A percentile compares a stretch with the other conserved stretches of the same genome.
These are phyloP conservation scores for Exophiala lecanii-corni DNA, from an alignment of 2,329 filamentous ascomycete species.

Conservation along the genomic window DNA sequence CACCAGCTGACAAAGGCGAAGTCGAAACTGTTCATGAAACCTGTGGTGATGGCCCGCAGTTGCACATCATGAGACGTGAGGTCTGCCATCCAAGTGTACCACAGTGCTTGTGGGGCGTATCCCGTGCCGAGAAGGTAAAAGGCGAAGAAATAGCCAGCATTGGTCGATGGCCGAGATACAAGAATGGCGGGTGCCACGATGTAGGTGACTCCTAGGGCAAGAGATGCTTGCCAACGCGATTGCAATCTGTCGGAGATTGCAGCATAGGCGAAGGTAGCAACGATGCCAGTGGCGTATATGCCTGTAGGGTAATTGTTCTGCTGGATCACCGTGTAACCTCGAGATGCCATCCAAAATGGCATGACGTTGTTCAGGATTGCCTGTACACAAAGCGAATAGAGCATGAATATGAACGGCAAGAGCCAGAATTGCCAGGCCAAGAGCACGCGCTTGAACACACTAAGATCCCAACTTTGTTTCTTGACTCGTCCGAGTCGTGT, in stretches of 20 bases:
- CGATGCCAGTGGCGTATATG: slow-evolving; percentile 40
- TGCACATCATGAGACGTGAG: slow-evolving; percentile 30
- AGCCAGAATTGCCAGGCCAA: slow-evolving; percentile 46
- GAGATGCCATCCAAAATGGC: slow-evolving; percentile 43
- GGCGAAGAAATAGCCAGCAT: slow-evolving; percentile 41
- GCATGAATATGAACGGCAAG: slow-evolving; percentile 44
- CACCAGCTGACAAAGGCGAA: slow-evolving; percentile 31
- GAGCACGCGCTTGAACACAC: slow-evolving; percentile 33
- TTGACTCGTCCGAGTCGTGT: too few species aligned
- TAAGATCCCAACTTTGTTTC: too few species aligned
- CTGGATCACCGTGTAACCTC: slow-evolving; percentile 41
- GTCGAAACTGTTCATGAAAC: slow-evolving; percentile 35
- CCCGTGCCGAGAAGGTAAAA: slow-evolving; percentile 44
- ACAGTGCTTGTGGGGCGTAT: slow-evolving; percentile 44
- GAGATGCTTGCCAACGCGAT: slow-evolving; percentile 43
- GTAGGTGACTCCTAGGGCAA: slow-evolving; percentile 42
- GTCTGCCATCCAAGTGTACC: slow-evolving; percentile 47
- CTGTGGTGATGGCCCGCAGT: slow-evolving; percentile 33
- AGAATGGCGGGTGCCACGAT: slow-evolving; percentile 39
- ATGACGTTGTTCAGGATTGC: slow-evolving; percentile 44
- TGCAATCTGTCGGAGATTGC: slow-evolving; percentile 39
- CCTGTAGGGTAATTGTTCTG: slow-evolving; percentile 45
- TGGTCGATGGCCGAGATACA: slow-evolving; percentile 31
- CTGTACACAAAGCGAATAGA: slow-evolving; percentile 44
- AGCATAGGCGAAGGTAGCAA: slow-evolving; percentile 40